Conservation (phyloP, 2,329 filamentous ascomycete genomes). For the Beauveria bassiana region DNA sequence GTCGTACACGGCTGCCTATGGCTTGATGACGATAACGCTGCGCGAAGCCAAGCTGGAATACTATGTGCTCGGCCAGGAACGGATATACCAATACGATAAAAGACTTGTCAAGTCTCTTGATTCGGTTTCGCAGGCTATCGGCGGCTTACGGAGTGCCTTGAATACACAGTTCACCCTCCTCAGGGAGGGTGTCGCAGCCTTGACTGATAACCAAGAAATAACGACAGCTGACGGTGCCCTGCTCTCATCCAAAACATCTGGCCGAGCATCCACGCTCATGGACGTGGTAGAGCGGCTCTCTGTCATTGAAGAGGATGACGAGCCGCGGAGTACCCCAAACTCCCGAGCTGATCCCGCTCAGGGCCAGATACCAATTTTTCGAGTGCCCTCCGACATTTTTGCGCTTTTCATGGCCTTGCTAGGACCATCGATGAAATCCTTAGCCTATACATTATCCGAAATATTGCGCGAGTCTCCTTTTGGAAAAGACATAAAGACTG, state of each 20-base stretch:
- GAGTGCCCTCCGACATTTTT: constrained; percentile 76
- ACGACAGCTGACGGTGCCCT: constrained; percentile 15
- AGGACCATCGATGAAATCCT: constrained; percentile 90
- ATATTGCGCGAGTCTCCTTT: constrained; percentile 86
- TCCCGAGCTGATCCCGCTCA: constrained; percentile 22
- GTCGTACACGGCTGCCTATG: constrained; percentile 60
- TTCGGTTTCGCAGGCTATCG: constrained; percentile 77
- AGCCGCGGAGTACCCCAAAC: constrained; percentile 29
- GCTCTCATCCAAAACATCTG: constrained; percentile 20
- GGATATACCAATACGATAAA: constrained; percentile 70
- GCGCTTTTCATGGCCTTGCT: constrained; percentile 81
- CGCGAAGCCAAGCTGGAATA: constrained; percentile 86
- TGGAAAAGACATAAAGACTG: constrained; percentile 55
- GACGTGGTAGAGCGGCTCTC: constrained; percentile 42
- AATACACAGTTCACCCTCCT: constrained; percentile 82
- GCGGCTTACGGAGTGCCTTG: constrained; percentile 82
- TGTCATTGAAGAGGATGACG: constrained; percentile 54
- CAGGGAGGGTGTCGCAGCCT: constrained; percentile 44
- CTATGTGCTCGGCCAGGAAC: constrained; percentile 71
- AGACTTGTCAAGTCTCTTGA: constrained; percentile 78
- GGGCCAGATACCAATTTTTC: constrained; percentile 32
- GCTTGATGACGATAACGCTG: constrained; percentile 66
- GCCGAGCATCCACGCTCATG: constrained; percentile 26
- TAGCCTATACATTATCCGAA: constrained; percentile 85
- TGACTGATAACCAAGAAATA: constrained; percentile 14